Percentiles rank a stretch among this genome's conserved stretches.
These are phyloP conservation scores for Avena sativa DNA, from an alignment of 176 grass and related monocot genomes.

Conservation along the genomic window DNA sequence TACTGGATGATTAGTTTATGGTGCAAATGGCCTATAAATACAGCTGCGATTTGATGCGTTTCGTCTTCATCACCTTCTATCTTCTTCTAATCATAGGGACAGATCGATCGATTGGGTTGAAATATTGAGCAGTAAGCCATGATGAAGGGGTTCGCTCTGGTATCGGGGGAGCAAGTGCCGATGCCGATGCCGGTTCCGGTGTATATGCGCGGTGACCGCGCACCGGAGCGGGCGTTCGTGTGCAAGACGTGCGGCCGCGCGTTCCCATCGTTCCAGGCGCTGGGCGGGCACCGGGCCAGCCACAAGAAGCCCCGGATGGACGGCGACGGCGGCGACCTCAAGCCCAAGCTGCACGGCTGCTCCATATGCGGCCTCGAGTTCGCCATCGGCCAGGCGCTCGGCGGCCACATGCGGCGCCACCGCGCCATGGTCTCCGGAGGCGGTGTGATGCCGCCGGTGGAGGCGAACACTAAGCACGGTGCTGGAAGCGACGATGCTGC, in stretches of 20 bases:
- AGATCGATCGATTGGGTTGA: background rate
- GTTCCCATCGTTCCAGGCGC: conserved; percentile 93
- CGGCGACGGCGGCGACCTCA: conserved; percentile 40
- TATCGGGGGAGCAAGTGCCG: too few species aligned
- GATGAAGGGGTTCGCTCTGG: conserved; percentile 33
- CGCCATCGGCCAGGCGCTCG: conserved; percentile 69
- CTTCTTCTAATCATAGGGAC: background rate
- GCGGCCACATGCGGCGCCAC: conserved; percentile 82
- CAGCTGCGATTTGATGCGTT: background rate
- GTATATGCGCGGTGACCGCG: background rate
- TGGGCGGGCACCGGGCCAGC: conserved; percentile 92
- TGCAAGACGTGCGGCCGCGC: conserved; percentile 93
- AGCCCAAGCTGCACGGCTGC: conserved; percentile 68
- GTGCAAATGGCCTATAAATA: conserved; percentile 50
- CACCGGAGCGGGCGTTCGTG: conserved; percentile 58
- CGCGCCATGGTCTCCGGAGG: conserved; percentile 1
- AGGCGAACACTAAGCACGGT: conserved; percentile 36
- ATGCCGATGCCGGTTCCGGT: too few species aligned
- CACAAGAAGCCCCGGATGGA: conserved; percentile 85
- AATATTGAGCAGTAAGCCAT: background rate
- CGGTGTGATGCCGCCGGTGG: conserved; percentile 3
- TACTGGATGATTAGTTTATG: conserved; percentile 36
- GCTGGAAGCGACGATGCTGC: background rate
- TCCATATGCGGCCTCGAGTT: conserved; percentile 75
- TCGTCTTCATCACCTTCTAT: conserved; percentile 27